Percentiles rank a stretch among this genome's conserved stretches.
Conservation (phyloP, 1,139 yeast species). For the Pichia sp. region DNA sequence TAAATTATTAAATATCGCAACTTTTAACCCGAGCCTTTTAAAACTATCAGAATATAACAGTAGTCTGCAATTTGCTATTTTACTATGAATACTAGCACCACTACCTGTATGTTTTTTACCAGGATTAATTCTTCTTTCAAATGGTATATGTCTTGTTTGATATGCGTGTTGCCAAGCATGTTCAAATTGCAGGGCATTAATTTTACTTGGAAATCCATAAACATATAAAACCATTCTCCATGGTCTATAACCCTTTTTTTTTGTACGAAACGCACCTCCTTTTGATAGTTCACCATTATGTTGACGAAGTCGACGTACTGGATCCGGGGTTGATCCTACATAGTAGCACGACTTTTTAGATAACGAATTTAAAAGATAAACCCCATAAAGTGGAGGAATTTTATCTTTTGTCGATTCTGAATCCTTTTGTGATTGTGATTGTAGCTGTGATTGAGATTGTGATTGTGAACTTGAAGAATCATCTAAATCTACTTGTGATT, state of each 20-base stretch:
- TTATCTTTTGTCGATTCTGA: neutral
- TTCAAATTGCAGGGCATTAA: slow-evolving; percentile 64
- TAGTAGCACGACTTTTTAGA: slow-evolving; percentile 53
- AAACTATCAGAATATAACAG: slow-evolving; percentile 41
- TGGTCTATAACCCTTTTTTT: slow-evolving; percentile 50
- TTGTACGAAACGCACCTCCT: slow-evolving; percentile 69
- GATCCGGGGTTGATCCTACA: slow-evolving; percentile 76
- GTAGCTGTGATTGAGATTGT: slow-evolving; percentile 2
- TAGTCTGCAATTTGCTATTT: slow-evolving; percentile 45
- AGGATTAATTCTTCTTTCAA: slow-evolving; percentile 29
- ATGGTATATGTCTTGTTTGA: slow-evolving; percentile 50
- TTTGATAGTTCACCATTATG: slow-evolving; percentile 61
- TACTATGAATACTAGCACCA: slow-evolving; percentile 40
- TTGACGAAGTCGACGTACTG: slow-evolving; percentile 59
- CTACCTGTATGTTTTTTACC: slow-evolving; percentile 23
- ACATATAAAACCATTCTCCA: slow-evolving; percentile 65
- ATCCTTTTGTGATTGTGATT: neutral
- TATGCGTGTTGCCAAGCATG: slow-evolving; percentile 77
- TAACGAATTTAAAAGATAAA: slow-evolving; percentile 57
- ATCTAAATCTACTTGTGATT: slow-evolving; percentile 1
- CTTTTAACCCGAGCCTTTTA: slow-evolving; percentile 31
- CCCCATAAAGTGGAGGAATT: slow-evolving; percentile 45
- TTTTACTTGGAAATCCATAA: slow-evolving; percentile 66
- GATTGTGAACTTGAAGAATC: neutral
- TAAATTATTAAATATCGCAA: slow-evolving; percentile 22